Conservation (phyloP, 2,329 filamentous ascomycete species). For the Neophaeococcomyces aloes region DNA sequence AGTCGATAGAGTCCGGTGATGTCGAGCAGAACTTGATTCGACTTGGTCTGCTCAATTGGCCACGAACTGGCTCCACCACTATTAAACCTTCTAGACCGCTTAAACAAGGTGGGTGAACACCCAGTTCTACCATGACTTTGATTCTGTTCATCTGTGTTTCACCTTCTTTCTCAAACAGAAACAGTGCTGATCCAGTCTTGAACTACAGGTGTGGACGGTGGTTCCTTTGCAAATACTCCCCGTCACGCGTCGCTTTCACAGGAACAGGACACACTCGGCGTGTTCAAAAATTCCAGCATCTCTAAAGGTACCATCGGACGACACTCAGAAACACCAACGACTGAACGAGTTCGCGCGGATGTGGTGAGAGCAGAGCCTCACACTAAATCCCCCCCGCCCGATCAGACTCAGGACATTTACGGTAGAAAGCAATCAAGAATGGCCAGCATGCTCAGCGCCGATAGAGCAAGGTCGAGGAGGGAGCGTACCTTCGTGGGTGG, state of each 20-base stretch:
- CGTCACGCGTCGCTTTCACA: not conserved
- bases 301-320: conserved; percentile 13
- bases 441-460: conserved; percentile 59
- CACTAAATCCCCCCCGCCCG: not conserved
- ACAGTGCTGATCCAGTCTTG: conserved; percentile 5
- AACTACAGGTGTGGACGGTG: conserved; percentile 1
- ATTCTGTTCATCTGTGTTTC: not conserved
- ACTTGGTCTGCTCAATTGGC: conserved; percentile 20
- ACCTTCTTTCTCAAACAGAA: not conserved
- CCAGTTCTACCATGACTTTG: not conserved
- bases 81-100: conserved; percentile 7
- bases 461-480: conserved; percentile 67
- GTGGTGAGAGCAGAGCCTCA: not conserved
- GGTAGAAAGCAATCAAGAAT: conserved; percentile 29
- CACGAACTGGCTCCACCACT: conserved; percentile 11
- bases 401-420: not conserved
- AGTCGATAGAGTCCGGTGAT: conserved; percentile 14
- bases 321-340: not conserved
- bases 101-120: conserved; percentile 9
- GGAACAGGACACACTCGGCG: not conserved
- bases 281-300: conserved; percentile 20
- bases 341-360: not conserved
- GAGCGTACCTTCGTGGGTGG: conserved; percentile 92
- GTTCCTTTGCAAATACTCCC: not conserved
- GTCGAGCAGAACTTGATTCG: conserved; percentile 21